Evolutionary conservation across 352 stramenopile species (phyloP).

Genomic region (Phytophthora hibernalis): DNA sequence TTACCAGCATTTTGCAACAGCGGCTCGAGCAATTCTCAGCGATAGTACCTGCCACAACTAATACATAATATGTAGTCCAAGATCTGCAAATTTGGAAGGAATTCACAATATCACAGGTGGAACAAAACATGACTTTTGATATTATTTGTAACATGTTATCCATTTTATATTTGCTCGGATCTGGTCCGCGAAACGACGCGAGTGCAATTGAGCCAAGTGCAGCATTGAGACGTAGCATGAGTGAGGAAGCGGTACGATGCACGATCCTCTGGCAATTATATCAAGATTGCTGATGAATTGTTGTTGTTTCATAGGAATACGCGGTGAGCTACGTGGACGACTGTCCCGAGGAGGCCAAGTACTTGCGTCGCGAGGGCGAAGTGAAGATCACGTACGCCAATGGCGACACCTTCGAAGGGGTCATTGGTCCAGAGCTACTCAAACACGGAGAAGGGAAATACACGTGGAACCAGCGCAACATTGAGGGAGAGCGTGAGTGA

Average conservation of each 20-base stretch:
- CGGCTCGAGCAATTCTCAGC: too few species aligned
- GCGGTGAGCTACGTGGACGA: constrained; percentile 89
- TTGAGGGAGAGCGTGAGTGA: constrained; percentile 71
- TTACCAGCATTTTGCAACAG: too few species aligned
- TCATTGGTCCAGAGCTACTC: constrained; percentile 73
- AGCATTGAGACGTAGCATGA: constrained; percentile 36
- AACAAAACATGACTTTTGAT: too few species aligned
- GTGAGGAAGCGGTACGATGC: constrained; percentile 53
- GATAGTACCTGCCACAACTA: too few species aligned
- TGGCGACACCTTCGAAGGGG: constrained; percentile 92
- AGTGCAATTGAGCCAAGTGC: not conserved
- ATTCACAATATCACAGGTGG: too few species aligned
- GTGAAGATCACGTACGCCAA: constrained; percentile 92
- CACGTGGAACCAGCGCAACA: constrained; percentile 76
- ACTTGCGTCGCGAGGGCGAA: constrained; percentile 79
- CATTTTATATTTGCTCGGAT: too few species aligned
- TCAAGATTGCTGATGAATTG: not conserved
- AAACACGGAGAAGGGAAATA: constrained; percentile 92
- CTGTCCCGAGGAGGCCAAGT: constrained; percentile 87
- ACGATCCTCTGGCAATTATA: not conserved
- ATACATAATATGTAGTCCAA: too few species aligned
- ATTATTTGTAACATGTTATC: too few species aligned
- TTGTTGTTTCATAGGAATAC: constrained; percentile 57
- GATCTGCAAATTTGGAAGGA: too few species aligned
- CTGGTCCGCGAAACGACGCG: constrained; percentile 29